Conservation (phyloP, 495 filamentous ascomycete species). For the Lentithecium fluviatile region DNA sequence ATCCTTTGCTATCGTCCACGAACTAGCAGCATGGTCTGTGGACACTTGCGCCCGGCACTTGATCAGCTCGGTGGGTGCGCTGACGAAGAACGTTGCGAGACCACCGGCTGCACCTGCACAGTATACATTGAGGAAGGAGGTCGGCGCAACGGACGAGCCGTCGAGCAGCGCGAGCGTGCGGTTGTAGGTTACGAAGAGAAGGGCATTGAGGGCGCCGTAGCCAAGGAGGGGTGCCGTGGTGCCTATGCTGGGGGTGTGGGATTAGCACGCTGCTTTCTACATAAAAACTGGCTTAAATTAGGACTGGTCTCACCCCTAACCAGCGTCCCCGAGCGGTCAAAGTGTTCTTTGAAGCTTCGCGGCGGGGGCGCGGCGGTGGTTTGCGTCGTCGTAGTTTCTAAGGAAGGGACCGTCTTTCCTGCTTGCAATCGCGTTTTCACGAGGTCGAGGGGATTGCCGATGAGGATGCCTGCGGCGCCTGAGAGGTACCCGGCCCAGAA, state of each 20-base stretch:
- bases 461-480: conserved; percentile 76
- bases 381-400: not conserved
- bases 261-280: conserved; percentile 13
- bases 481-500: conserved; percentile 87
- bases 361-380: conserved; percentile 9
- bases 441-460: conserved; percentile 85
- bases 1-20: conserved; percentile 61
- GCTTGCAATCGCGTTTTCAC: conserved; percentile 83
- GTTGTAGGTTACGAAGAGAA: conserved; percentile 85
- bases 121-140: conserved; percentile 60
- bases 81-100: conserved; percentile 75
- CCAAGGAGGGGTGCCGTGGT: conserved; percentile 77
- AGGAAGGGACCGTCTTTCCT: conserved; percentile 32
- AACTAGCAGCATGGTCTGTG: conserved; percentile 40
- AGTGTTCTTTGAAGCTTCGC: conserved; percentile 39
- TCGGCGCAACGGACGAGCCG: conserved; percentile 35
- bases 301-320: conserved; percentile 52
- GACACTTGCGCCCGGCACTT: conserved; percentile 77
- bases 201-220: conserved; percentile 84
- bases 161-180: conserved; percentile 61
- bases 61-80: conserved; percentile 80
- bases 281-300: not conserved
- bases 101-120: conserved; percentile 74
- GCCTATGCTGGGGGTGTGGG: conserved; percentile 47
- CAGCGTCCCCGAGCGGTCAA: conserved; percentile 50